Evolutionary conservation across 164 flowering plant genomes (phyloP).

Genomic region (Aristolochia contorta): DNA sequence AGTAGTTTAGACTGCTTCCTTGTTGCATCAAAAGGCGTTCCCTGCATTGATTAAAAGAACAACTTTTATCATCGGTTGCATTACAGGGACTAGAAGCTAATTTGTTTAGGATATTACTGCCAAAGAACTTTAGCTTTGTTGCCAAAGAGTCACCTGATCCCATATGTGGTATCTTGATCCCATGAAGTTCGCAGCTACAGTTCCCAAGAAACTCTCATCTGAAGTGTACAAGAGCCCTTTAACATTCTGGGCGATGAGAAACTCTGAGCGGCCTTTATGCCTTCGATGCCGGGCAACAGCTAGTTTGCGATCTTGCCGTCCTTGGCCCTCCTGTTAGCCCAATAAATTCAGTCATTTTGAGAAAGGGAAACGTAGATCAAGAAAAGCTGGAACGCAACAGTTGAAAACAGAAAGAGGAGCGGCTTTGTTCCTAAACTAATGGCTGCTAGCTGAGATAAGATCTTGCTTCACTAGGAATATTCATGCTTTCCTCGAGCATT

Average conservation of each 20-base stretch:
- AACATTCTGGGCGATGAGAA: slow-evolving; percentile 51
- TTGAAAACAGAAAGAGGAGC: too few species aligned
- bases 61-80: neutral
- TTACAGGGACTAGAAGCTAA: neutral
- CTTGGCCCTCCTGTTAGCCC: slow-evolving; percentile 68
- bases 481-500: too few species aligned
- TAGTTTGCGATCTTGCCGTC: slow-evolving; percentile 73
- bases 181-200: slow-evolving; percentile 60
- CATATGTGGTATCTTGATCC: slow-evolving; percentile 80
- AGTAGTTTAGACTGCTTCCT: slow-evolving; percentile 37
- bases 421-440: too few species aligned
- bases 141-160: slow-evolving; percentile 52
- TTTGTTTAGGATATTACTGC: neutral
- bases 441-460: too few species aligned
- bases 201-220: slow-evolving; percentile 70
- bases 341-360: neutral
- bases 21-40: slow-evolving; percentile 24
- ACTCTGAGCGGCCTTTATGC: slow-evolving; percentile 60
- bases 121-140: neutral
- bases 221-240: slow-evolving; percentile 41
- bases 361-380: neutral
- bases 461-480: too few species aligned
- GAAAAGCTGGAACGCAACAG: too few species aligned
- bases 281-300: slow-evolving; percentile 73
- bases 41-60: slow-evolving; percentile 37